These are phyloP conservation scores for Xylariaceae sp. DNA, from an alignment of 2,329 filamentous ascomycete species.

Conservation along the genomic window DNA sequence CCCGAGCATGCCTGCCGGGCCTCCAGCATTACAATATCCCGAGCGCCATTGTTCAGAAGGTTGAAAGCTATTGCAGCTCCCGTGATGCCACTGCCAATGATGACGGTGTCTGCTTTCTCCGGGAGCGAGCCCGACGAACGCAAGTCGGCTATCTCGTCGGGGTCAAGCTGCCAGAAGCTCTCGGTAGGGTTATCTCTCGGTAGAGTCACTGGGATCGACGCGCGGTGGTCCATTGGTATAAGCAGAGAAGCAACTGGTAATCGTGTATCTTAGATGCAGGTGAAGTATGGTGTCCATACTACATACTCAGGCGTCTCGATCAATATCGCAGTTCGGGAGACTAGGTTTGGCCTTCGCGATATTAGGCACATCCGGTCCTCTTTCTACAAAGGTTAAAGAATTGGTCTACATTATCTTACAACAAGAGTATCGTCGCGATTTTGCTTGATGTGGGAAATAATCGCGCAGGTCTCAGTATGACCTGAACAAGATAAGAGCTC, in stretches of 20 bases:
- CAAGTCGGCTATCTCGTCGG: constrained; percentile 54
- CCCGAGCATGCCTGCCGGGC: constrained; percentile 68
- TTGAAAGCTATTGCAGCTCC: constrained; percentile 62
- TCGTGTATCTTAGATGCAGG: neutral
- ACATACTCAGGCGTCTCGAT: neutral
- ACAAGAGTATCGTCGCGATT: no score
- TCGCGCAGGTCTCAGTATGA: no score
- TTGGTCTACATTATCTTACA: no score
- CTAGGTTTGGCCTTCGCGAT: no score
- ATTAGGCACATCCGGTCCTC: no score
- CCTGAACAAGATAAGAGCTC: no score
- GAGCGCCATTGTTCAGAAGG: constrained; percentile 43
- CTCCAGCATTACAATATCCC: constrained; percentile 63
- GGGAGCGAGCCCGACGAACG: constrained; percentile 56
- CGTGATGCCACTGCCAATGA: constrained; percentile 67
- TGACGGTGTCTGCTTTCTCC: constrained; percentile 57
- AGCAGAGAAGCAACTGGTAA: neutral
- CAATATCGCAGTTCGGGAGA: neutral
- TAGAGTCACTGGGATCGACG: constrained; percentile 44
- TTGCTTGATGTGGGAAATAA: no score
- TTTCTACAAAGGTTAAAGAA: no score
- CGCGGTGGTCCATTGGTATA: constrained; percentile 41
- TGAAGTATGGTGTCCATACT: neutral
- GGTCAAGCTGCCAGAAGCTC: constrained; percentile 65
- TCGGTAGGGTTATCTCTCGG: constrained; percentile 55